Evolutionary conservation across 2,329 filamentous ascomycete species (phyloP), one percentile per base, ranked within the genome.

Genomic region (Tolypocladium endophyticum): DNA sequence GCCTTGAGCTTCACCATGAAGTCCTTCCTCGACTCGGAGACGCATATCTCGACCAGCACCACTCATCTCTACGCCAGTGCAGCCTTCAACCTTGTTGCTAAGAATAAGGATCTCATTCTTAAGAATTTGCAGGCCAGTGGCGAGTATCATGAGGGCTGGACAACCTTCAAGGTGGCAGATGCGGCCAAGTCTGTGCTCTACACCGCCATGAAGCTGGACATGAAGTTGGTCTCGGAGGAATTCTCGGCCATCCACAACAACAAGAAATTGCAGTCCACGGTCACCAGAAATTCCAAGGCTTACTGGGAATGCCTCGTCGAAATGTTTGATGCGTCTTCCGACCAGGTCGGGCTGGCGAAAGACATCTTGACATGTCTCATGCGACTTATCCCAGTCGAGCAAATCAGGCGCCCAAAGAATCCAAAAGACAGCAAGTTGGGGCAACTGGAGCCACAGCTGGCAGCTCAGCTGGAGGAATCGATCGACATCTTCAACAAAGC

Each of bases 291-390:
- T 60, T 93, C 90, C 0, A 70, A 70, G 39, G 65, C 65, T 12
- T 75, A 75, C 39, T 76, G 74, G 74, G 67, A 73, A 58, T 69
- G 68, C 6, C 65, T 72, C 0, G 79, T 87, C 20, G 81, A 85
- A 20, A 84, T 96, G 50, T 97, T 92, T 88, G 88, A 90, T 63
- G 81, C 85, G 1, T 87, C 92, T 55, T 79, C 90, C 55, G 81
- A 86, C 56, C 83, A 89, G 64, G 74, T 88, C n/a, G 79, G 85
- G 6, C 77, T 97, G n/a, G 90, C 90, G 0, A 87, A 84, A 56
- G 84, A 85, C 41, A 87, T 93, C 65, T 72, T 97, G 2, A 77
- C 87, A 55, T 89, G 89, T 11, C 85, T 89, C 11, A 79, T 84
- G 57, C 82, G 85, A 1, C 77, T 97, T 0, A 83, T 90, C 25